Evolutionary conservation across 1,284 basidiomycete genomes (phyloP), one percentile per base, ranked within the genome.

Genomic region (Veloboletus limbatus): DNA sequence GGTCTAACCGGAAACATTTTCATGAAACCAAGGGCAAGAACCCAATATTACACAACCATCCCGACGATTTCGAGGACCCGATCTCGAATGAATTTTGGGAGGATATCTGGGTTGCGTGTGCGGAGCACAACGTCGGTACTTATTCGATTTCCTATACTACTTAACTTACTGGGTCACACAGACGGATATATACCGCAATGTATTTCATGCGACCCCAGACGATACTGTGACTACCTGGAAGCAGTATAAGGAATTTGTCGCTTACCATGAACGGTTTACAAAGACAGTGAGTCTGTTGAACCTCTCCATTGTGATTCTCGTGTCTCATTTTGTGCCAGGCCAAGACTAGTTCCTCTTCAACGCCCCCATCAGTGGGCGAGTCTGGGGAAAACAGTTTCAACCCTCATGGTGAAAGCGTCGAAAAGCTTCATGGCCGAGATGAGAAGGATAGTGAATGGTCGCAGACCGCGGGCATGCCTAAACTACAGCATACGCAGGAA

Each of bases 141-240:
- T 38, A 40, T 49, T 26, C 31, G 11, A 21, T 42, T 52, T 43
- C 24, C 43, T 34, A 26, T 20, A 32, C 43, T 28, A 57, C 18
- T 56, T 30, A 41, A 42, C 51, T 49, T 16, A 35, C 16, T 18
- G 28, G 41, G 47, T 14, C 48, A 21, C 60, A 39, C 51, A 96
- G 88, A 97, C 94, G 49, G 90, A 95, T 65, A 92, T 96, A 52
- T 96, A 82, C 70, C 84, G 92, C 47, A 94, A 90, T 65, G 92
- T 97, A 1, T 97, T 97, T 72, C 85, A 92, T 59, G 86, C 88
- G 39, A 74, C 93, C 35, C 94, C 94, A 4, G 94, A 97, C 63
- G 93, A 97, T 64, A 72, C 85, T 13, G 81, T 97, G 43, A 88
- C 86, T 2, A 94, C 92, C 0, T 97, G 94, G 95, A 92, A 93